Evolutionary conservation across 768 basidiomycete genomes (phyloP), one percentile per base, ranked within the genome.

Genomic region (Mycena maculata): DNA sequence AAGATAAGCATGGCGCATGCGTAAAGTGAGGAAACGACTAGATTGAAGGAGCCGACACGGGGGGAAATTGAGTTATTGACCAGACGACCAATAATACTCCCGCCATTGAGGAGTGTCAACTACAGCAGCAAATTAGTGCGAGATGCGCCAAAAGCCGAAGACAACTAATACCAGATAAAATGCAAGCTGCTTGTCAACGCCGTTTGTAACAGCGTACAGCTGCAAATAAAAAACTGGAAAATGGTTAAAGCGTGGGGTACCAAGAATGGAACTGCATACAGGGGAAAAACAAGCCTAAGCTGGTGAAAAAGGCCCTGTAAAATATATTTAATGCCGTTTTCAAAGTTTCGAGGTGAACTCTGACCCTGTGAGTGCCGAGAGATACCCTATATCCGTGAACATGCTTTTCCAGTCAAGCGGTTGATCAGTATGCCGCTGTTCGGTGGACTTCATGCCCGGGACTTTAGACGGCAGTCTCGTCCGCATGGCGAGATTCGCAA

Each of bases 401-500:
- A 64, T 57, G 20, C 38, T 15, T 47, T 41, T 57, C 63, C 63
- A 64, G 4, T 50, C 55, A 13, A 58, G 38, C 20, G 41, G 3
- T n/a, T 33, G 30, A 16, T 62, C 30, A 25, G 28, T 41, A 2
- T 11, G n/a, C 23, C 16, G 11, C 33, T 10, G 57, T 36, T 36
- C 33, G 33, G 33, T 36, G 33, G 33, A 13, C 38, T 39, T 61
- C 31, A 33, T 13, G 23, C 7, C n/a, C 22, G 1, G n/a, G 6
- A 5, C 23, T 31, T 66, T 63, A 18, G 67, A 63, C 30, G 68
- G 71, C 10, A 71, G 67, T 39, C 70, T 56, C 4, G 78, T 78
- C 50, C 74, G 77, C 74, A 81, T 75, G 23, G 80, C 31, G 22
- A 76, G 28, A 69, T 83, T 83, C 10, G 79, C 76, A 30, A 77